phyloP scores from a whole-genome alignment of 805 yeast genomes.

The Lachancea cidri region DNA sequence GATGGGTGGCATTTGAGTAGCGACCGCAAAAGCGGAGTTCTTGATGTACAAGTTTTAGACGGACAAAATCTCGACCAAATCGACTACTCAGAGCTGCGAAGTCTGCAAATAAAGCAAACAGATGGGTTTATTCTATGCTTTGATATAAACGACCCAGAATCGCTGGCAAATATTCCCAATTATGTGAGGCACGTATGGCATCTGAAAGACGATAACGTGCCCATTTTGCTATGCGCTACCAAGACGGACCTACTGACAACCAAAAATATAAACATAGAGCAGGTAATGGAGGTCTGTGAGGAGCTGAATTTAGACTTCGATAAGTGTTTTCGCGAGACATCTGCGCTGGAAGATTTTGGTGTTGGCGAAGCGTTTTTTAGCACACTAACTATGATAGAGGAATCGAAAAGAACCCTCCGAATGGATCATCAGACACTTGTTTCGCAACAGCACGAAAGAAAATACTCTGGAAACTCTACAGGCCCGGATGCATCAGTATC shows the following conservation, averaged over 20 bases:
- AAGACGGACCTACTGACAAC: slow-evolving; percentile 17
- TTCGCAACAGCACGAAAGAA: neutral
- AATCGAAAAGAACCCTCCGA: slow-evolving; percentile 10
- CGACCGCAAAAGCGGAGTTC: neutral
- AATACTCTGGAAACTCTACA: neutral
- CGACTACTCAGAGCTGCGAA: slow-evolving; percentile 20
- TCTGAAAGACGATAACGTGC: slow-evolving; percentile 18
- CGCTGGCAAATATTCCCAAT: slow-evolving; percentile 18
- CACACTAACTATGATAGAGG: slow-evolving; percentile 12
- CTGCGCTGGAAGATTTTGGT: slow-evolving; percentile 20
- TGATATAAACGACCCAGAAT: slow-evolving; percentile 18
- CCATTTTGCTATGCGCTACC: slow-evolving; percentile 19
- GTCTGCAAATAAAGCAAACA: slow-evolving; percentile 25
- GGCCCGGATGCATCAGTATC: neutral
- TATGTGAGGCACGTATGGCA: slow-evolving; percentile 19
- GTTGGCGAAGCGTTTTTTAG: slow-evolving; percentile 14
- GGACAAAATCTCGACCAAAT: slow-evolving; percentile 18
- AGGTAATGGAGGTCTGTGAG: slow-evolving; percentile 12
- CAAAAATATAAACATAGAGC: slow-evolving; percentile 12
- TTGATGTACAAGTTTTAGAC: slow-evolving; percentile 24
- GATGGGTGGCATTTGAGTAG: neutral
- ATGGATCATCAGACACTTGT: neutral
- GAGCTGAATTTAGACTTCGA: slow-evolving; percentile 15
- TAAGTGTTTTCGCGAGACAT: slow-evolving; percentile 18
- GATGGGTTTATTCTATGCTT: slow-evolving; percentile 29